Evolutionary conservation across 2,329 filamentous ascomycete genomes (phyloP).

Genomic region (Rhynchosporium agropyri): DNA sequence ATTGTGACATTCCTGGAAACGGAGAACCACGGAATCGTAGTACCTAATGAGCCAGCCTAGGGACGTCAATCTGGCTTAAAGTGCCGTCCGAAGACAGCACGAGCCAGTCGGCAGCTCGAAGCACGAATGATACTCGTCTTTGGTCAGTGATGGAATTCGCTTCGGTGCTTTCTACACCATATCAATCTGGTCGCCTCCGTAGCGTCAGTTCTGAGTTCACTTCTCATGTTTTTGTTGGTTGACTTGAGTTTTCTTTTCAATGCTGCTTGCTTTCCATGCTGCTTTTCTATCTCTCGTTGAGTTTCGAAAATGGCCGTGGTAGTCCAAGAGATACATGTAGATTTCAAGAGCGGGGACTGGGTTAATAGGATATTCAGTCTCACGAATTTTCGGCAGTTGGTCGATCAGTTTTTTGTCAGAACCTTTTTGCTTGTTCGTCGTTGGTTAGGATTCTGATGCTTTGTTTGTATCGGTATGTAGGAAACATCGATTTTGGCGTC

Average conservation of each 20-base stretch:
- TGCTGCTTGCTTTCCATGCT: neutral
- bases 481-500: too few species aligned
- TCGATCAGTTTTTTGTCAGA: too few species aligned
- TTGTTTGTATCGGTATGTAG: too few species aligned
- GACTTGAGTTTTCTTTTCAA: neutral
- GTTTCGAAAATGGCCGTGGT: neutral
- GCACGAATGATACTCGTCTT: neutral
- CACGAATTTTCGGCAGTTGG: too few species aligned
- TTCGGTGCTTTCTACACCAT: neutral
- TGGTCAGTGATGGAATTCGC: slow-evolving; percentile 7
- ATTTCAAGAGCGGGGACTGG: too few species aligned
- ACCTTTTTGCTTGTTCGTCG: too few species aligned
- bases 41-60: too few species aligned
- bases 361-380: too few species aligned
- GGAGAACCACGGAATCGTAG: too few species aligned
- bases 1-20: too few species aligned
- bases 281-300: neutral
- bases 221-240: neutral
- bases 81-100: neutral
- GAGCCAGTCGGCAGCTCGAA: neutral
- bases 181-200: neutral
- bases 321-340: too few species aligned
- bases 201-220: neutral
- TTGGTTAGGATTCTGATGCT: too few species aligned
- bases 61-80: neutral